A percentile compares a stretch with the other conserved stretches of the same genome.
phyloP scores from a whole-genome alignment of 192 early-diverging fungal genomes.

The Backusella tuberculispora region DNA sequence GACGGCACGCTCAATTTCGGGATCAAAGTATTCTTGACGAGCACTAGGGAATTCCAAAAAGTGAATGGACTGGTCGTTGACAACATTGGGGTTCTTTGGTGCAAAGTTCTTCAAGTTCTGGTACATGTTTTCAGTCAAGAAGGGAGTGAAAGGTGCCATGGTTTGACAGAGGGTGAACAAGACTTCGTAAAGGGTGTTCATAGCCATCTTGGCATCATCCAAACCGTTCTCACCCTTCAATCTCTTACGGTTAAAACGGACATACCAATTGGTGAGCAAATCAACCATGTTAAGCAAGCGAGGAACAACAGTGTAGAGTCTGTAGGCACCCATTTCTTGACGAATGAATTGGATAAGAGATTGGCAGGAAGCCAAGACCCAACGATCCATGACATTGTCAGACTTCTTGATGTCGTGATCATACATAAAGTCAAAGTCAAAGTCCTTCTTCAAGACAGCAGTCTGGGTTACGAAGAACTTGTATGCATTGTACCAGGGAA shows the following conservation, averaged over 20 bases:
- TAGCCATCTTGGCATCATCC: slow-evolving; percentile 82
- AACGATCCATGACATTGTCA: slow-evolving; percentile 96
- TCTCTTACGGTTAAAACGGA: slow-evolving; percentile 96
- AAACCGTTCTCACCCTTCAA: slow-evolving; percentile 94
- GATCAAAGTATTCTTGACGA: slow-evolving; percentile 95
- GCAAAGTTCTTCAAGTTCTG: slow-evolving; percentile 85
- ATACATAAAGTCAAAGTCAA: slow-evolving; percentile 80
- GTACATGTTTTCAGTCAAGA: slow-evolving; percentile 97
- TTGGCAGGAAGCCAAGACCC: slow-evolving; percentile 96
- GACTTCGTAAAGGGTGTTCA: slow-evolving; percentile 96
- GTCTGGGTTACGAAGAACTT: slow-evolving; percentile 95
- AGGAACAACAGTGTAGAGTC: slow-evolving; percentile 97
- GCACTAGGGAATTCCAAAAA: slow-evolving; percentile 94
- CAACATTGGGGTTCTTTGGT: slow-evolving; percentile 55
- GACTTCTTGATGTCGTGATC: slow-evolving; percentile 70
- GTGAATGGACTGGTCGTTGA: slow-evolving; percentile 88
- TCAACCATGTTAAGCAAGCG: slow-evolving; percentile 89
- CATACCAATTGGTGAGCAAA: slow-evolving; percentile 98
- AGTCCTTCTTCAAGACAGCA: slow-evolving; percentile 87
- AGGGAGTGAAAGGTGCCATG: slow-evolving; percentile 98
- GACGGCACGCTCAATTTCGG: slow-evolving; percentile 93
- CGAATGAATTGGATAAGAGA: slow-evolving; percentile 91
- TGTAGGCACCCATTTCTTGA: slow-evolving; percentile 94
- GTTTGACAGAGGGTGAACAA: slow-evolving; percentile 85
- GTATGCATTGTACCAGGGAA: slow-evolving; percentile 99